phyloP scores from a whole-genome alignment of 2,329 filamentous ascomycete species.

The Fonsecaea multimorphosa region DNA sequence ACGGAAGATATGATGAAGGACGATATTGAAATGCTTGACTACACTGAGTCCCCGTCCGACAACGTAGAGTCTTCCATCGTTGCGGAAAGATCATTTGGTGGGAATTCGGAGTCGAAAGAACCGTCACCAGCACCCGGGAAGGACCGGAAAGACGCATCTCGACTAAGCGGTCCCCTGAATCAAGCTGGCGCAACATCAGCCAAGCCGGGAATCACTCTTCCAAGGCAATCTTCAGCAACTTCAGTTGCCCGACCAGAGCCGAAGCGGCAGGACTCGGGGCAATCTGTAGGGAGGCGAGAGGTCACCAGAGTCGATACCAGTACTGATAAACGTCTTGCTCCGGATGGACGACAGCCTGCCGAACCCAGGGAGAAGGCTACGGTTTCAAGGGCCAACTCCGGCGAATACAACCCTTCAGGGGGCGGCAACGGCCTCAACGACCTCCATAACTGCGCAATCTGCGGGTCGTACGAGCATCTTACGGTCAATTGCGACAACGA shows the following conservation, averaged over 20 bases:
- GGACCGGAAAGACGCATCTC: constrained; percentile 14
- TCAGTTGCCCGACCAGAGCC: constrained; percentile 24
- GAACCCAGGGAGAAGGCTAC: neutral
- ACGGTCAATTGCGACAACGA: constrained; percentile 54
- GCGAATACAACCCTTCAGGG: constrained; percentile 49
- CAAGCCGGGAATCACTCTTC: constrained; percentile 34
- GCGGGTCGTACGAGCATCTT: constrained; percentile 54
- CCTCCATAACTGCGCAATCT: constrained; percentile 51
- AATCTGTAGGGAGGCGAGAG: constrained; percentile 12
- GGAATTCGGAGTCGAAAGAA: constrained; percentile 16
- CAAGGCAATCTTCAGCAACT: constrained; percentile 45
- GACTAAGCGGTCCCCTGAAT: constrained; percentile 4
- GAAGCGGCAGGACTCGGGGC: constrained; percentile 16
- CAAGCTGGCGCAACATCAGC: constrained; percentile 29
- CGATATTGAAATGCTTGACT: constrained; percentile 53
- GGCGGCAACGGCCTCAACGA: constrained; percentile 52
- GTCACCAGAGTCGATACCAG: constrained; percentile 1
- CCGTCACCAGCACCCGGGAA: constrained; percentile 2
- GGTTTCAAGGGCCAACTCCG: neutral
- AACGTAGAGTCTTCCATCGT: constrained; percentile 7
- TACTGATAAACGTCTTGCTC: neutral
- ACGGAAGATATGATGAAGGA: constrained; percentile 49
- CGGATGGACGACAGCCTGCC: neutral
- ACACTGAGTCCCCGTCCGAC: constrained; percentile 19
- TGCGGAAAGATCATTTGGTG: neutral